These are phyloP conservation scores for Aquilaria malaccensis DNA, from an alignment of 345 rosid genomes.

Conservation along the genomic window DNA sequence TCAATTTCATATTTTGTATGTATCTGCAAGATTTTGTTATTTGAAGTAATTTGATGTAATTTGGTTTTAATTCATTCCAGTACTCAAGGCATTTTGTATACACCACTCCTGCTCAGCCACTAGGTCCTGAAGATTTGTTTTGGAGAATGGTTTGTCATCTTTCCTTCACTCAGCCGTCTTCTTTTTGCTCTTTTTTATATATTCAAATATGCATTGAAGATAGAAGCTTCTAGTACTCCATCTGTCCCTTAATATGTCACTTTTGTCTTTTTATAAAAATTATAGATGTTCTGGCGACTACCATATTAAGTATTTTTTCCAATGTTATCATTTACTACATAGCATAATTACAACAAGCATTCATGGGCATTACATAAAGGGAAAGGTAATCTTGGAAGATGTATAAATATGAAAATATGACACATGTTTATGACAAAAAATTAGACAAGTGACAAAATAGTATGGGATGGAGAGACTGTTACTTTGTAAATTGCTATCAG, in stretches of 20 bases:
- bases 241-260: neutral
- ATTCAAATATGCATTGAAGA: neutral
- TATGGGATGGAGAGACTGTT: too few relatives aligned
- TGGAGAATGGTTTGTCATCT: slow-evolving; percentile 86
- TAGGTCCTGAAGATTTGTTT: slow-evolving; percentile 93
- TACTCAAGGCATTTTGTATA: slow-evolving; percentile 75
- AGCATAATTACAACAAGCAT: too few relatives aligned
- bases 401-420: too few relatives aligned
- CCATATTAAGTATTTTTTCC: too few relatives aligned
- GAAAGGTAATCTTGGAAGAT: too few relatives aligned
- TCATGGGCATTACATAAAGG: too few relatives aligned
- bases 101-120: slow-evolving; percentile 85
- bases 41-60: slow-evolving; percentile 3
- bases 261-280: too few relatives aligned
- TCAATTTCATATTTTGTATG: neutral
- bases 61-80: slow-evolving; percentile 32
- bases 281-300: too few relatives aligned
- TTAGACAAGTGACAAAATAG: too few relatives aligned
- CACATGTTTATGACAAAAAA: too few relatives aligned
- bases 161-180: neutral
- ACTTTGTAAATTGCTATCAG: too few relatives aligned
- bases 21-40: neutral
- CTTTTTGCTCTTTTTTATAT: neutral
- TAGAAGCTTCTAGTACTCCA: neutral
- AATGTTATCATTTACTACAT: too few relatives aligned